These are phyloP conservation scores for Cryoendolithus antarcticus DNA, from an alignment of 2,329 filamentous ascomycete species.

Conservation along the genomic window DNA sequence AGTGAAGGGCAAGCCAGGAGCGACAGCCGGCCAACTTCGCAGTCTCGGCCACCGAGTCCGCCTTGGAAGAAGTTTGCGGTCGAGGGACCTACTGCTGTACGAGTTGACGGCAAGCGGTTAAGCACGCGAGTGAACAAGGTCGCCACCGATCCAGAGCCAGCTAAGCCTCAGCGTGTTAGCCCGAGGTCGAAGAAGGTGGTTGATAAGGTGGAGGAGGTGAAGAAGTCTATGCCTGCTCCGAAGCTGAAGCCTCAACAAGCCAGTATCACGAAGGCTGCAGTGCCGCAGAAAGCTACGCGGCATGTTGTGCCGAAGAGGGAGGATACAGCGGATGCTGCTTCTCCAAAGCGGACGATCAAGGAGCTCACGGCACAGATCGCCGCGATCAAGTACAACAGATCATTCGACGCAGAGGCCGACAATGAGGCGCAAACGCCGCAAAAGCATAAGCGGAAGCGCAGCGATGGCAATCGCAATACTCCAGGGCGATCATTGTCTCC, in stretches of 20 bases:
- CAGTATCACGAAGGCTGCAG: no score
- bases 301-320: no score
- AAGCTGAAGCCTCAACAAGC: no score
- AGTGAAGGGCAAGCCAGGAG: constrained; percentile 13
- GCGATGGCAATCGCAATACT: constrained; percentile 3
- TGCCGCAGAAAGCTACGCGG: no score
- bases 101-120: constrained; percentile 49
- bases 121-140: constrained; percentile 44
- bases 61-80: constrained; percentile 84
- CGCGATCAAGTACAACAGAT: constrained; percentile 16
- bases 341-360: constrained; percentile 10
- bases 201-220: constrained; percentile 11
- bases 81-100: constrained; percentile 78
- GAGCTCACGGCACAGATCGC: constrained; percentile 19
- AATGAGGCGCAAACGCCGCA: constrained; percentile 2
- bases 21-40: constrained; percentile 13
- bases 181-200: constrained; percentile 20
- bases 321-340: no score
- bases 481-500: constrained; percentile 9
- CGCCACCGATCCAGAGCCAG: constrained; percentile 5
- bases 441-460: constrained; percentile 13
- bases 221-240: constrained; percentile 1
- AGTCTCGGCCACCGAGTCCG: constrained; percentile 53
- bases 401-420: constrained; percentile 9
- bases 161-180: constrained; percentile 17